A percentile compares a stretch with the other conserved stretches of the same genome.
phyloP scores from a whole-genome alignment of 768 basidiomycete species.

The Boletus rubroflammeus region DNA sequence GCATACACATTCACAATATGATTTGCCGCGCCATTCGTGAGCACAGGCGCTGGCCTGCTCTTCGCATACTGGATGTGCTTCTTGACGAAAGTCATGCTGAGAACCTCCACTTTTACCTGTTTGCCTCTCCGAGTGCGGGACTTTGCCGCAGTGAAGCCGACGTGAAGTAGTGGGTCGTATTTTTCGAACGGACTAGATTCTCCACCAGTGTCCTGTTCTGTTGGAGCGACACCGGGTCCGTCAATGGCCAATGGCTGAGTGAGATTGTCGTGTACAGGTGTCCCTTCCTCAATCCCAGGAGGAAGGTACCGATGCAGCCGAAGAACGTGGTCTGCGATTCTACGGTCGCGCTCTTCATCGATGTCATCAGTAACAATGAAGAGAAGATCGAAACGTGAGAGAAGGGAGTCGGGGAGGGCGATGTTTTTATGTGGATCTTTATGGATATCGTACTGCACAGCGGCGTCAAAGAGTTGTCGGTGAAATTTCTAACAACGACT shows the following conservation, averaged over 20 bases:
- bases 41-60: conserved; percentile 74
- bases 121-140: conserved; percentile 58
- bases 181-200: conserved; percentile 85
- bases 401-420: conserved; percentile 92
- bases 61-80: conserved; percentile 99
- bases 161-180: conserved; percentile 91
- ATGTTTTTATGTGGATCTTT: conserved; percentile 99
- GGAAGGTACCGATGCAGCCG: conserved; percentile 96
- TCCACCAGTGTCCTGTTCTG: conserved; percentile 35
- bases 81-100: conserved; percentile 93
- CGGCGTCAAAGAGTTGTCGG: conserved; percentile 8
- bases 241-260: conserved; percentile 87
- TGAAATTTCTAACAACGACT: conserved; percentile 16
- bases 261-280: conserved; percentile 84
- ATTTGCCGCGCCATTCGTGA: conserved; percentile 93
- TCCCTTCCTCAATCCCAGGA: conserved; percentile 94
- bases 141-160: conserved; percentile 57
- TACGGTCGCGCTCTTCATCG: conserved; percentile 88
- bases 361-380: conserved; percentile 99
- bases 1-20: conserved; percentile 92
- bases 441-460: conserved; percentile 91
- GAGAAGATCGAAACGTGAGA: conserved; percentile 97
- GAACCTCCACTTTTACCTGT: conserved; percentile 69
- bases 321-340: conserved; percentile 96
- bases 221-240: conserved; percentile 48